Evolutionary conservation across 2,329 filamentous ascomycete species (phyloP), one percentile per base, ranked within the genome.

Genomic region (Penicillium frequentans): DNA sequence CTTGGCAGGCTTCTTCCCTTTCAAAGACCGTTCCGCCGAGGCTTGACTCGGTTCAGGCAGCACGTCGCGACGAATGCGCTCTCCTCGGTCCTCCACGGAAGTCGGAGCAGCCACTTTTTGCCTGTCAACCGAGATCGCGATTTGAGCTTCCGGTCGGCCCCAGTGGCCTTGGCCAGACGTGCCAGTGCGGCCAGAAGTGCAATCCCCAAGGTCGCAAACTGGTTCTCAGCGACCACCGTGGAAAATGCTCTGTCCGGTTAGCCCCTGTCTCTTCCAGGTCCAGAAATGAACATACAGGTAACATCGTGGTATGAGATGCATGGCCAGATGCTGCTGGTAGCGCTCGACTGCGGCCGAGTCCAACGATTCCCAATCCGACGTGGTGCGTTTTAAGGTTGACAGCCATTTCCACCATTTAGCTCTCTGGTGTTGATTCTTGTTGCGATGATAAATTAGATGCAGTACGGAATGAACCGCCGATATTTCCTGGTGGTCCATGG

Each of bases 361-460:
- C 43, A 82, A 60, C 21, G 78, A 78, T 46, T 71, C 66, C 2
- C 96, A 76, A 54, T 82, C 81, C 9, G 77, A 75, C 9, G 89
- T 72, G 55, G 86, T 82, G 47, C 90, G 88, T 35, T 90, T 86
- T 62, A 97, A 82, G 62, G 88, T 82, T 52, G 83, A 83, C 59
- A 97, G 85, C 67, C 79, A 80, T 66, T 86, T 84, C 86, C 90
- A 98, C 93, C 93, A 99, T 70, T 86, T 85, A 29, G 87, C 84
- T 60, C 84, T 81, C 54, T 87, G 87, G 74, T 98, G 93, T 77
- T 98, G 93, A 77, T 97, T 98, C 70, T 87, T 88, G 79, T 97
- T 95, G 67, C 92, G 90, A 71, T 91, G 87, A 74, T 88, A 85
- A 67, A 96, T 84, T 63, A 90, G 83, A 68, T 88, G 81, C 45